phyloP scores from a whole-genome alignment of 768 basidiomycete species.

The Naganishia vishniacii region DNA sequence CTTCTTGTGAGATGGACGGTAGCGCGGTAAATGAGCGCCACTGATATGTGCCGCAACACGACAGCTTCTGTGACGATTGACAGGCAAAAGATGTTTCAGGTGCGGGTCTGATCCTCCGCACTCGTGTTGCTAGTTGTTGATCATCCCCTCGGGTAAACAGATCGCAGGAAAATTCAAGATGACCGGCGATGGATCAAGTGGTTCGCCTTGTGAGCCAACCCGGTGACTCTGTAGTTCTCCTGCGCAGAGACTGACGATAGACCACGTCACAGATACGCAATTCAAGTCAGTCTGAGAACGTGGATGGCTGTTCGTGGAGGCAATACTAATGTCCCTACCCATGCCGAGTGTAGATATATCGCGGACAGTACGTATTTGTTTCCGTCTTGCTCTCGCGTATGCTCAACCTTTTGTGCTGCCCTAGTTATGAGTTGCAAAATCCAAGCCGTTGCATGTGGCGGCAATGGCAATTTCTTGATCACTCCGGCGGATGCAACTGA shows the following conservation, averaged over 20 bases:
- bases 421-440: constrained; percentile 59
- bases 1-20: constrained; percentile 73
- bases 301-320: too few species aligned
- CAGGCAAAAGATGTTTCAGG: constrained; percentile 59
- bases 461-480: constrained; percentile 80
- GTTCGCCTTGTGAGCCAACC: constrained; percentile 15
- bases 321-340: too few species aligned
- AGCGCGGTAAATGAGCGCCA: not conserved
- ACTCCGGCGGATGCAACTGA: constrained; percentile 66
- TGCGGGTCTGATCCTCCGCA: too few species aligned
- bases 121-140: too few species aligned
- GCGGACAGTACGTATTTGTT: constrained; percentile 68
- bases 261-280: constrained; percentile 2
- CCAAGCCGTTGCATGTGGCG: constrained; percentile 64
- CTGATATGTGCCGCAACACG: too few species aligned
- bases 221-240: not conserved
- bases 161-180: constrained; percentile 72
- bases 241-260: constrained; percentile 13
- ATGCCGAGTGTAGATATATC: constrained; percentile 65
- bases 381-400: constrained; percentile 22
- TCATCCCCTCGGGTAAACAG: constrained; percentile 18
- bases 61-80: constrained; percentile 58
- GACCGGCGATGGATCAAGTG: constrained; percentile 71
- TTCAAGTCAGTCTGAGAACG: constrained; percentile 52
- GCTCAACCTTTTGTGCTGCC: not conserved